Conservation (phyloP, 768 basidiomycete genomes). For the Agaricus bisporus region DNA sequence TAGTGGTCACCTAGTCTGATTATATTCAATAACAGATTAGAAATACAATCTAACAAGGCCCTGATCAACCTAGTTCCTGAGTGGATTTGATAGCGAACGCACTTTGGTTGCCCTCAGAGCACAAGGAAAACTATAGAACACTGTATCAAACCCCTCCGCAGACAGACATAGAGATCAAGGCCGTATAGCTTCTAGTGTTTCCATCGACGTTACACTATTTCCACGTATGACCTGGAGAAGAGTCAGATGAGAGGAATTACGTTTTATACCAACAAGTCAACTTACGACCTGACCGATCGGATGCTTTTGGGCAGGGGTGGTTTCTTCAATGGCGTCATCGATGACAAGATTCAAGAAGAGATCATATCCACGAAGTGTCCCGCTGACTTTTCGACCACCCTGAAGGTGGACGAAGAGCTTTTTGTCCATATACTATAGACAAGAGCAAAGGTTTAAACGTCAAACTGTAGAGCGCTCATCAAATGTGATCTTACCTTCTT, state of each 20-base stretch:
- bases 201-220: slow-evolving; percentile 96
- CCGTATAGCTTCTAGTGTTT: slow-evolving; percentile 65
- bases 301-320: slow-evolving; percentile 81
- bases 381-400: slow-evolving; percentile 93
- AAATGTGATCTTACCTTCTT: slow-evolving; percentile 72
- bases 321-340: slow-evolving; percentile 93
- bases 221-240: slow-evolving; percentile 82
- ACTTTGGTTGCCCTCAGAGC: slow-evolving; percentile 1
- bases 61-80: not conserved
- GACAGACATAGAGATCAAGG: slow-evolving; percentile 12
- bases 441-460: slow-evolving; percentile 3
- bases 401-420: slow-evolving; percentile 91
- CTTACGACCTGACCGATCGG: slow-evolving; percentile 90
- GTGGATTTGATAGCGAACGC: not conserved
- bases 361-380: slow-evolving; percentile 93
- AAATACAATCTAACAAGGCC: slow-evolving; percentile 3
- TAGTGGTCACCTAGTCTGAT: not conserved
- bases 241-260: slow-evolving; percentile 7
- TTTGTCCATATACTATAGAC: slow-evolving; percentile 94
- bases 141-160: not conserved
- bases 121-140: not conserved
- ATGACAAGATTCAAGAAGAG: slow-evolving; percentile 98
- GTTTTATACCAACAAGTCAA: slow-evolving; percentile 14
- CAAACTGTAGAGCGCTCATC: not conserved
- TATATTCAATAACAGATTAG: slow-evolving; percentile 2